Conservation (phyloP, 768 basidiomycete species). For the Tulasnella sp. region DNA sequence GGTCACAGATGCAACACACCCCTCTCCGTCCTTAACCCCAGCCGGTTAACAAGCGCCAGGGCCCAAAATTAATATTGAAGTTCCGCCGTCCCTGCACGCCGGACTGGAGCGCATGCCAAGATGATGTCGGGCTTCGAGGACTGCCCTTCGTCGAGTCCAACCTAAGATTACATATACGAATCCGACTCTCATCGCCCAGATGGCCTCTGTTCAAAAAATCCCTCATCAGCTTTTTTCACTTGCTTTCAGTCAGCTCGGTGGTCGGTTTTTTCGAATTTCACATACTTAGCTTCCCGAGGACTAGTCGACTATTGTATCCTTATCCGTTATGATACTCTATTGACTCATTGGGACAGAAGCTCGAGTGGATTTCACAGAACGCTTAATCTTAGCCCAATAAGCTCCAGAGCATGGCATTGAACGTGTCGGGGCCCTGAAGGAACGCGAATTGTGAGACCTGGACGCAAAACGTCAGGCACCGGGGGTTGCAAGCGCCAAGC, state of each 20-base stretch:
- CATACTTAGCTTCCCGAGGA: background rate
- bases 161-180: no score
- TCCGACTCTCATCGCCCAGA: no score
- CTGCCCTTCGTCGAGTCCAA: no score
- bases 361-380: background rate
- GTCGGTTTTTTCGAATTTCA: background rate
- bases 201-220: background rate
- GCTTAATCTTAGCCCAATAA: background rate
- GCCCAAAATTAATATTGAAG: no score
- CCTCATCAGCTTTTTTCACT: background rate
- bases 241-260: background rate
- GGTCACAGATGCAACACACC: no score
- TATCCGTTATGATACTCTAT: background rate
- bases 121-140: no score
- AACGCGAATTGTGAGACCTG: constrained; percentile 24
- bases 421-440: constrained; percentile 2
- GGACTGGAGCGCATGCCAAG: no score
- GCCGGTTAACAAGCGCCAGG: no score
- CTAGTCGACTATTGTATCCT: background rate
- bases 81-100: no score
- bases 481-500: background rate
- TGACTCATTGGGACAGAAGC: background rate
- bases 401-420: constrained; percentile 10
- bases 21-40: no score
- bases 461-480: background rate